Conservation (phyloP, 306 rosid genomes). For the Canavalia ensiformis region DNA sequence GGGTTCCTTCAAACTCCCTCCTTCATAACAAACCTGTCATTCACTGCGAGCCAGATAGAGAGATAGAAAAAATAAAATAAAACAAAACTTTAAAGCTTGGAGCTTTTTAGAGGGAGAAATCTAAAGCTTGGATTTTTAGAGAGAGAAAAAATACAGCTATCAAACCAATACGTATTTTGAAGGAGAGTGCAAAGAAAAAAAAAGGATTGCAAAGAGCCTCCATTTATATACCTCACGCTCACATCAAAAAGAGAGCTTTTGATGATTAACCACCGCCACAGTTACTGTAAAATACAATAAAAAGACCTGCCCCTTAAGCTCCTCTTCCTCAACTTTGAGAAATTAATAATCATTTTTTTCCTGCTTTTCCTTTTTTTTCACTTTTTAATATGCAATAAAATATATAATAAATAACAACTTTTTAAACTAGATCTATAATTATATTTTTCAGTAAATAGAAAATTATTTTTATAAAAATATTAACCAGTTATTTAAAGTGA, state of each 20-base stretch:
- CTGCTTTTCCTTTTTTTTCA: neutral
- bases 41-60: constrained; percentile 49
- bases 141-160: constrained; percentile 39
- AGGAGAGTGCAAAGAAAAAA: constrained; percentile 41
- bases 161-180: constrained; percentile 31
- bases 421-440: no score
- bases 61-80: constrained; percentile 1
- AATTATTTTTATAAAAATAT: no score
- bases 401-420: no score
- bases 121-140: constrained; percentile 32
- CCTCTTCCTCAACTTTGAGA: constrained; percentile 44
- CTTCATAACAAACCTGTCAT: constrained; percentile 59
- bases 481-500: no score
- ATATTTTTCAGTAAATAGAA: no score
- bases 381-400: neutral
- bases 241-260: constrained; percentile 84
- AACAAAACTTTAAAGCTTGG: constrained; percentile 1
- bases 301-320: constrained; percentile 48
- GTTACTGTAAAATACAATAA: constrained; percentile 58
- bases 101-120: constrained; percentile 33
- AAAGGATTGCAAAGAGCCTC: constrained; percentile 37
- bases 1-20: constrained; percentile 53
- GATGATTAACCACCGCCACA: constrained; percentile 98
- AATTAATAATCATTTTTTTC: constrained; percentile 48
- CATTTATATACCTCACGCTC: constrained; percentile 89